Percentiles rank a stretch among this genome's conserved stretches.
These are phyloP conservation scores for Dendrothele bispora DNA, from an alignment of 768 basidiomycete genomes.

Conservation along the genomic window DNA sequence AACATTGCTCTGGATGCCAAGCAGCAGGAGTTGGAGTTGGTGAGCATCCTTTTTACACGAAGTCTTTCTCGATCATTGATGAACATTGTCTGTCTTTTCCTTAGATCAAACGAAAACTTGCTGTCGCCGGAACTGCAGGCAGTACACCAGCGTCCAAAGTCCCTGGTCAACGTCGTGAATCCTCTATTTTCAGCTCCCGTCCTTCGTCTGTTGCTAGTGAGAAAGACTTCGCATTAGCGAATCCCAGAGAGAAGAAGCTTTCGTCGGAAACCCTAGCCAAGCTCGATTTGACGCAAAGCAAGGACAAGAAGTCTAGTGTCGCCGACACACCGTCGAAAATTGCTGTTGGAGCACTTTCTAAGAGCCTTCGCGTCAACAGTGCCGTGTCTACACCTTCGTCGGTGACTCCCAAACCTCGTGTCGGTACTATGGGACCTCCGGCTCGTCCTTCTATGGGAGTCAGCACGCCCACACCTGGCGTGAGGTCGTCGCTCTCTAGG, in stretches of 20 bases:
- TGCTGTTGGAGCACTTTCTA: conserved; percentile 39
- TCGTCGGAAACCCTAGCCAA: conserved; percentile 38
- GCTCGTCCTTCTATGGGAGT: conserved; percentile 37
- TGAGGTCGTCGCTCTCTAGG: conserved; percentile 35
- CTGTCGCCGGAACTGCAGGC: conserved; percentile 55
- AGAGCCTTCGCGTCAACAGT: conserved; percentile 49
- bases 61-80: background rate
- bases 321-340: conserved; percentile 10
- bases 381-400: conserved; percentile 15
- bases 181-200: conserved; percentile 51
- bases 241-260: conserved; percentile 34
- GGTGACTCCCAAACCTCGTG: conserved; percentile 20
- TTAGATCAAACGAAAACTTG: conserved; percentile 65
- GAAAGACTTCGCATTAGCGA: conserved; percentile 32
- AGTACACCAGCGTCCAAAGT: conserved; percentile 52
- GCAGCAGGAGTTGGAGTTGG: conserved; percentile 91
- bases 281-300: too few species aligned
- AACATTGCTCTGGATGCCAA: conserved; percentile 93
- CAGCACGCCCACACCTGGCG: conserved; percentile 36
- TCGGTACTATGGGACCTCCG: conserved; percentile 56
- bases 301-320: too few species aligned
- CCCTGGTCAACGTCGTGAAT: conserved; percentile 44
- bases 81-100: conserved; percentile 3
- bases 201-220: conserved; percentile 61
- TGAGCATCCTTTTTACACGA: conserved; percentile 40